A percentile compares a stretch with the other conserved stretches of the same genome.
Evolutionary conservation across 345 rosid species (phyloP).

Genomic region (Eucalyptus cloeziana): DNA sequence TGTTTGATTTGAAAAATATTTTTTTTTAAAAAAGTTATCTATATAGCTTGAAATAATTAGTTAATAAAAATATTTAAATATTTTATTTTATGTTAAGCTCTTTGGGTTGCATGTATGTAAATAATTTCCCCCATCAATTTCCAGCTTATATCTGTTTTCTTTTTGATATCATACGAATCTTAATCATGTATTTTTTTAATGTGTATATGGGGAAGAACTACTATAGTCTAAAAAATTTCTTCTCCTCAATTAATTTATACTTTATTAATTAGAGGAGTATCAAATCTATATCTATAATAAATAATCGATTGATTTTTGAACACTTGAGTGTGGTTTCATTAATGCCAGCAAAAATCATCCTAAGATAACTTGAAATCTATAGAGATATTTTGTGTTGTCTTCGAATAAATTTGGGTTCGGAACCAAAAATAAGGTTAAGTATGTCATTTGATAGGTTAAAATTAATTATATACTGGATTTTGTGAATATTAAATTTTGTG

Average conservation of each 20-base stretch:
- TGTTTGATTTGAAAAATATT: not conserved
- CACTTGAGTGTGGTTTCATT: not conserved
- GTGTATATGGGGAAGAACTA: not conserved
- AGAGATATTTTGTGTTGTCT: too few species aligned
- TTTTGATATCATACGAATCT: not conserved
- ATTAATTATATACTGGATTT: not conserved
- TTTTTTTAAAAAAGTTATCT: not conserved
- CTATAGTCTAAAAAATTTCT: not conserved
- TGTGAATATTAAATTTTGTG: not conserved
- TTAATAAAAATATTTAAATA: not conserved
- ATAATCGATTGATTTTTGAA: not conserved
- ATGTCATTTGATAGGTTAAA: not conserved
- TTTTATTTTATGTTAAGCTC: not conserved
- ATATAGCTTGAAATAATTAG: not conserved
- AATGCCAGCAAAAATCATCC: not conserved
- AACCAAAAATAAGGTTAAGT: not conserved
- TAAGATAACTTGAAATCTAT: not conserved
- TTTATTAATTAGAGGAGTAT: not conserved
- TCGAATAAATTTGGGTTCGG: too few species aligned
- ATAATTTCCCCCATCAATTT: not conserved
- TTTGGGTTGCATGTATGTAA: not conserved
- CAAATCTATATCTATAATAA: not conserved
- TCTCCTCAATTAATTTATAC: not conserved
- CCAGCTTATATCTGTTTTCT: not conserved
- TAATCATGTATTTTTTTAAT: not conserved